A percentile compares a stretch with the other conserved stretches of the same genome.
Evolutionary conservation across 2,329 filamentous ascomycete species (phyloP).

Genomic region (Diaporthe ilicicola): DNA sequence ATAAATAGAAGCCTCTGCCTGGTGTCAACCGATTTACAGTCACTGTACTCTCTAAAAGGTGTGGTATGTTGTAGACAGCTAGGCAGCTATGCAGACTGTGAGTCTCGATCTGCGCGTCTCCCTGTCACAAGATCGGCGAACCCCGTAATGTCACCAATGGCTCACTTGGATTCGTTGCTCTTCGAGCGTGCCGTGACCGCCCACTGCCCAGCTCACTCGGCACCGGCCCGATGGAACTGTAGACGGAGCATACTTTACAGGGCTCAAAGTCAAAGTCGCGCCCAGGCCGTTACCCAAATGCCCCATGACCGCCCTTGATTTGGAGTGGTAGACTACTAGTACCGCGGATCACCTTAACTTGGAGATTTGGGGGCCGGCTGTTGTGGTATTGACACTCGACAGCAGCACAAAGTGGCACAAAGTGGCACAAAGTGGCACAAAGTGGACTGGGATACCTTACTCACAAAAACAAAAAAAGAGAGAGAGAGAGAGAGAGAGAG

Average conservation of each 20-base stretch:
- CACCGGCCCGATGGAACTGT: conserved; percentile 2
- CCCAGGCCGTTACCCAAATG: neutral
- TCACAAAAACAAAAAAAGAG: neutral
- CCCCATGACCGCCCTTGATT: neutral
- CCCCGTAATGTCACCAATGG: neutral
- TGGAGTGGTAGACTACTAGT: neutral
- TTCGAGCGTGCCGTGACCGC: neutral
- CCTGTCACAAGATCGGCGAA: neutral
- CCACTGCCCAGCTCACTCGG: neutral
- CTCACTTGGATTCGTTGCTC: neutral
- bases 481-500: too few species aligned
- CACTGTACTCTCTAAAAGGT: neutral
- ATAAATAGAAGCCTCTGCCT: neutral
- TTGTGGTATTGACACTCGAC: neutral
- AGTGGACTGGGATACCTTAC: neutral
- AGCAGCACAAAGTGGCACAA: neutral
- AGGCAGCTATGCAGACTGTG: neutral
- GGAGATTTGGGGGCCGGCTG: neutral
- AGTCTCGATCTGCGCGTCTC: too few species aligned
- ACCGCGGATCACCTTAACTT: conserved; percentile 2
- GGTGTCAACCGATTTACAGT: neutral
- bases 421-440: neutral
- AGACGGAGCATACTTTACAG: conserved; percentile 9
- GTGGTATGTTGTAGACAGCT: neutral
- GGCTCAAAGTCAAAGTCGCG: neutral